Evolutionary conservation across 2,329 filamentous ascomycete genomes (phyloP), one percentile per base, ranked within the genome.

Genomic region (Colletotrichum sp.): DNA sequence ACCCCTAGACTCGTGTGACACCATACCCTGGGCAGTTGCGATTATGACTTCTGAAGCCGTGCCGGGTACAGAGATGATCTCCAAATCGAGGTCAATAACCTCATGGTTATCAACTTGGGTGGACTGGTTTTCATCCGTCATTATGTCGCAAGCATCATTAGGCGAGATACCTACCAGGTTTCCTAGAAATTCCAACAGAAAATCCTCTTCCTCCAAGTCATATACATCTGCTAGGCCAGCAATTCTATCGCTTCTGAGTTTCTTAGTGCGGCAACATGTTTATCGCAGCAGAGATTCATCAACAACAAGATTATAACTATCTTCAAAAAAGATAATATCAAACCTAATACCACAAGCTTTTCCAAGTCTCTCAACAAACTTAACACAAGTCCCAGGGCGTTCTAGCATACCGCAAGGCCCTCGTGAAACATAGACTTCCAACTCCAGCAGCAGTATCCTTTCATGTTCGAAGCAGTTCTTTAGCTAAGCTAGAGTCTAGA

Each of bases 281-380:
- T 4, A n/a, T 13, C 1, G 43, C 18, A 18, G 39, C 0, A 48
- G 9, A 21, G 43, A 52, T 52, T 52, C 43, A 2, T 21, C 43
- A n/a, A 52, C 10, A 21, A 52, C 0, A 1, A 52, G 43, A 13
- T 52, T 52, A 0, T n/a, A 1, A 0, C 43, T 1, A 10, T 52
- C n/a, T 0, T 52, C n/a, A 7, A 52, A 52, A 12, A 21, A 7
- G 43, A 52, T 12, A 5, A 52, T 52, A 21, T 0, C 7, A n/a
- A 52, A 52, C n/a, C n/a, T 52, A 6, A 52, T 52, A 21, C 43
- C 43, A 12, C 43, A 52, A 10, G 43, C 43, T n/a, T n/a, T 52
- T 6, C 43, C n/a, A 3, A 52, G 43, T 21, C n/a, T 52, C n/a
- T 52, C 10, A 12, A 52, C 43, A 52, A 52, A 52, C n/a, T 52